Base-by-base conservation (phyloP, 1,284 basidiomycete genomes). In the Phellopilus nigrolimitatus region DNA sequence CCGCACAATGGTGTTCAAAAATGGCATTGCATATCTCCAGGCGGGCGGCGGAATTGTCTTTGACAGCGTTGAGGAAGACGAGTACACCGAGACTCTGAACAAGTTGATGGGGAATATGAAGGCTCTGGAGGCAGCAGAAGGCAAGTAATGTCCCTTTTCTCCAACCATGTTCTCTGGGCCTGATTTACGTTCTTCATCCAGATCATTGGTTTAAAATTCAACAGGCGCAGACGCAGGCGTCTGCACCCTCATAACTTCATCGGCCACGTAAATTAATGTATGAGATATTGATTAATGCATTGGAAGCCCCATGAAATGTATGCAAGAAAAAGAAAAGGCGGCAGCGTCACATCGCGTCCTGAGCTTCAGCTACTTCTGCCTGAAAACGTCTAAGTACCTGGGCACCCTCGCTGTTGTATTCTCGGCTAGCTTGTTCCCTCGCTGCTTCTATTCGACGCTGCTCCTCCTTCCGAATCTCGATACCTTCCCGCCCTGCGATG, bases 1-100 rank as follows among this genome's bases (percentile, higher is more conserved):
- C 63, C 81, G 97, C 37, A 99, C 95, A 1, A 99, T 99, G 94
- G 82, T 86, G 2, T 97, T 98, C 76, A 97, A 95, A 69, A 82
- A 95, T 60, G 94, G 94, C 1, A 74, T 83, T 15, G 94, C 86
- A 7, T 99, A 97, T 67, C 71, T 99, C 44, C 95, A 98, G 68
- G 95, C 97, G 38, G 94, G 95, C 3, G 97, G 97, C 40, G 97
- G 97, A 2, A 98, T 99, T 61, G 97, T 99, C 2, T 95, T 87
- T 59, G 97, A 99, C 68, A 95, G 91, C 62, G 85, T 94, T 8
- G 97, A 99, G 68, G 91, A 97, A 65, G 95, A 98, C 38, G 97
- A 99, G 67, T 98, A 95, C 62, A 68, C 88, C 3, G 95, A 99
- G 70, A 99, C 95, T 21, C 75, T 99, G 63, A 97, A 98, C 75